Evolutionary conservation across 306 rosid genomes (phyloP).

Genomic region (Prunus salicina): DNA sequence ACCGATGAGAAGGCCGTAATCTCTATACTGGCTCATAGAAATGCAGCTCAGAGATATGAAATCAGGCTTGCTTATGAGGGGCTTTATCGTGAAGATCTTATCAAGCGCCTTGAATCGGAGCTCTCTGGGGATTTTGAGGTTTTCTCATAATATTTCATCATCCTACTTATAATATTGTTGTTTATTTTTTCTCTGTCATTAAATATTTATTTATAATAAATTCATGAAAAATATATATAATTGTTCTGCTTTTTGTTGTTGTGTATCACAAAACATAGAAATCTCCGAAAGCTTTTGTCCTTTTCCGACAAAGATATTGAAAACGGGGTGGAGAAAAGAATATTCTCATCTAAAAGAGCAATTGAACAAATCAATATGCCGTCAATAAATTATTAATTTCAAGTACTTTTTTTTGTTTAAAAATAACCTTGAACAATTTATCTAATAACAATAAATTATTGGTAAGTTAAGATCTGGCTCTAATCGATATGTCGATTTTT

Average conservation of each 20-base stretch:
- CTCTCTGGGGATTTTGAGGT: slow-evolving; percentile 83
- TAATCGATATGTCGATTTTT: no score
- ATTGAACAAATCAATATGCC: background rate
- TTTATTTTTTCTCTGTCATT: background rate
- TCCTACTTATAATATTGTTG: background rate
- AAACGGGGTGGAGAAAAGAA: background rate
- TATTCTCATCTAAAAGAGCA: background rate
- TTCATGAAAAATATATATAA: background rate
- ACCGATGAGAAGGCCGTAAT: slow-evolving; percentile 70
- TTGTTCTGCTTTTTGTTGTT: background rate
- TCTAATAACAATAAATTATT: no score
- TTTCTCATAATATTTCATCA: background rate
- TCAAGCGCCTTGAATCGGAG: slow-evolving; percentile 88
- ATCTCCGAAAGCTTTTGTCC: slow-evolving; percentile 6
- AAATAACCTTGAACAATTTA: no score
- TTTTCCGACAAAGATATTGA: background rate
- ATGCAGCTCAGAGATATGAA: slow-evolving; percentile 52
- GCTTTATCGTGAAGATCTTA: slow-evolving; percentile 65
- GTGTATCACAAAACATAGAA: background rate
- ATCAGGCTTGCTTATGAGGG: slow-evolving; percentile 66
- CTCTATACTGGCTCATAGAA: slow-evolving; percentile 60
- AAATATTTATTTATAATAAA: background rate
- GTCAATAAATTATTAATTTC: background rate
- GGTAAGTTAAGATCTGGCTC: no score
- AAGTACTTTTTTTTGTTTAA: background rate